Base-by-base conservation (phyloP, 495 filamentous ascomycete genomes). In the Clohesyomyces aquaticus region DNA sequence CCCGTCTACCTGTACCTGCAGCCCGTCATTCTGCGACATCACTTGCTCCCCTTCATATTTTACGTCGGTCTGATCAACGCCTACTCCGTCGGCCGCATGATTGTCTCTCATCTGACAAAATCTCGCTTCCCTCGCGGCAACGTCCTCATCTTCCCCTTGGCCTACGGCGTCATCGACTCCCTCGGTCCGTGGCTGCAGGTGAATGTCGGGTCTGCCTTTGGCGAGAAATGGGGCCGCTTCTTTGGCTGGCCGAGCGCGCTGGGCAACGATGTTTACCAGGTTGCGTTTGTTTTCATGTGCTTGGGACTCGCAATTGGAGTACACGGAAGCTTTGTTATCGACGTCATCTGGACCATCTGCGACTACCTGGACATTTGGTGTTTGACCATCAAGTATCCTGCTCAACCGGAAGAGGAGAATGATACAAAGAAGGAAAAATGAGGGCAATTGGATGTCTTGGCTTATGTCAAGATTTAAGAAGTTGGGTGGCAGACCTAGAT, bases 281-380 rank as follows among this genome's bases (percentile, higher is more conserved):
- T 95, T 59, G 88, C 88, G 0, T 97, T 92, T 75, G 80, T 96
- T 59, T 96, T 93, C 74, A 82, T 82, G 68, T 91, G 89, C 73
- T 75, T 97, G 11, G 94, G 94, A 19, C 74, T 89, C 60, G 87
- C 85, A 0, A 71, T 94, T 61, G 94, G 93, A 43, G 83, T 97
- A 11, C 96, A 98, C 79, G 92, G 91, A 48, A 96, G 91, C 74
- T 98, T 98, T 71, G 90, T 97, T 65, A 90, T 89, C 47, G 94
- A 97, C 74, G 91, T 98, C 28, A 95, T 98, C 65, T 90, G 91
- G 11, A 93, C 91, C 23, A 98, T 98, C 70, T 98, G 94, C 73
- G 94, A 98, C 71, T 95, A 96, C 74, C 81, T 96, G 57, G 94
- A 98, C 74, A 98, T 98, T 70, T 97, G 91, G 90, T 98, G 94